Base-by-base conservation (phyloP, 2,329 filamentous ascomycete species). In the Apiospora marii region DNA sequence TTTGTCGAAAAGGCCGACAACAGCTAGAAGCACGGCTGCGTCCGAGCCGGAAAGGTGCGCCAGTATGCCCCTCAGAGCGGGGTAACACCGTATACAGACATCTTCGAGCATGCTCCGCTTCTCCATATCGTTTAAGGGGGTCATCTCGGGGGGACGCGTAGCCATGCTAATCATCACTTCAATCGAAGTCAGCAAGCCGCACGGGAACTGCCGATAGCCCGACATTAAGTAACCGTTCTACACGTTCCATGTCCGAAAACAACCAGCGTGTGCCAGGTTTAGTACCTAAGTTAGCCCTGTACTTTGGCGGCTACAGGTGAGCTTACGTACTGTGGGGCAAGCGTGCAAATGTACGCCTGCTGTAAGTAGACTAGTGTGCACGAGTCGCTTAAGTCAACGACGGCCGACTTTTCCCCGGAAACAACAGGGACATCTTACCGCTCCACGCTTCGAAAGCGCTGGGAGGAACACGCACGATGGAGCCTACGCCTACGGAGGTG, bases 311-410 rank as follows among this genome's bases (percentile, higher is more conserved):
- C 49, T 51, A 51, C 49, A 51, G n/a, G 22, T 51, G 10, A 51
- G 49, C 49, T 51, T 51, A 27, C 49, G n/a, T 51, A 51, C 49
- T 51, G 24, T 69, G 67, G 67, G 51, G 44, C 67, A 69, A 30
- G 19, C 30, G 67, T 69, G 64, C 64, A 69, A 48, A 44, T 69
- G 43, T 30, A 69, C 67, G 46, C 43, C 67, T 69, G 67, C 67
- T 43, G n/a, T 69, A 51, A 34, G 37, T 13, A 30, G 67, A 48
- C 44, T 69, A 69, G 67, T 22, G 67, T 46, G 67, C 30, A 46
- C 37, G 27, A 69, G 67, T 22, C 44, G 16, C 67, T 46, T 34
- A 13, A 43, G 24, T 48, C 24, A 48, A 22, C 24, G 30, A 10
- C 44, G 3, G n/a, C 10, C 12, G 44, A 34, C 22, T 48, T 34